Evolutionary conservation across 2,329 filamentous ascomycete species (phyloP).

Genomic region (Pestalotiopsis sp.): DNA sequence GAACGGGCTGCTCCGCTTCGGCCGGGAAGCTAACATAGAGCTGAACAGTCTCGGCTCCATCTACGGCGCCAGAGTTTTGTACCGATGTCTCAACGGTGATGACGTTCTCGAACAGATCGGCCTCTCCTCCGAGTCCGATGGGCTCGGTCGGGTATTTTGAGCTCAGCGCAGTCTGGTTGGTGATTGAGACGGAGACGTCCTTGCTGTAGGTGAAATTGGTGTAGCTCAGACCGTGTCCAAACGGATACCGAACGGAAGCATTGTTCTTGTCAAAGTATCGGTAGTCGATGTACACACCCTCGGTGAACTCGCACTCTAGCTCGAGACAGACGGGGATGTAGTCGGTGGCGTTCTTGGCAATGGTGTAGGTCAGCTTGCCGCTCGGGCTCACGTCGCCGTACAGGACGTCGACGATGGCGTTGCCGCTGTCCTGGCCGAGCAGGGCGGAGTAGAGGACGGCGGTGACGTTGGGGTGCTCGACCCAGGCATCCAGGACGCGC

Average conservation of each 20-base stretch:
- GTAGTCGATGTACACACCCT: conserved; percentile 58
- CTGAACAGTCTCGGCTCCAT: conserved; percentile 58
- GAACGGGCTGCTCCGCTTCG: conserved; percentile 30
- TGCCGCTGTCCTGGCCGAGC: conserved; percentile 55
- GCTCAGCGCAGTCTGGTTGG: conserved; percentile 30
- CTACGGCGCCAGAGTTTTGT: conserved; percentile 49
- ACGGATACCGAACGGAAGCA: conserved; percentile 52
- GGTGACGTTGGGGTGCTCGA: conserved; percentile 58
- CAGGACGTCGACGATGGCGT: conserved; percentile 60
- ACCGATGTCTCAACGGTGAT: conserved; percentile 49
- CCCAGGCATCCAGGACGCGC: conserved; percentile 57
- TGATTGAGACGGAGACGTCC: conserved; percentile 6
- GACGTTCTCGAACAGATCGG: conserved; percentile 54
- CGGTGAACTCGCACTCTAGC: conserved; percentile 27
- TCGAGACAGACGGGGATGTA: conserved; percentile 39
- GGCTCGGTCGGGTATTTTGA: conserved; percentile 44
- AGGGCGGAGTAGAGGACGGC: conserved; percentile 61
- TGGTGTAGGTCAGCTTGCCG: conserved; percentile 59
- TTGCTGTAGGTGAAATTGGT: conserved; percentile 34
- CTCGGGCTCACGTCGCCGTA: conserved; percentile 61
- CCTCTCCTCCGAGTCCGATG: conserved; percentile 51
- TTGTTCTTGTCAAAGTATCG: conserved; percentile 51
- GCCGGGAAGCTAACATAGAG: conserved; percentile 57
- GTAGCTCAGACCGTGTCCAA: conserved; percentile 58
- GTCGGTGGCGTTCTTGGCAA: conserved; percentile 48